phyloP scores from a whole-genome alignment of 768 basidiomycete genomes.

The Neoboletus brunneissimus region DNA sequence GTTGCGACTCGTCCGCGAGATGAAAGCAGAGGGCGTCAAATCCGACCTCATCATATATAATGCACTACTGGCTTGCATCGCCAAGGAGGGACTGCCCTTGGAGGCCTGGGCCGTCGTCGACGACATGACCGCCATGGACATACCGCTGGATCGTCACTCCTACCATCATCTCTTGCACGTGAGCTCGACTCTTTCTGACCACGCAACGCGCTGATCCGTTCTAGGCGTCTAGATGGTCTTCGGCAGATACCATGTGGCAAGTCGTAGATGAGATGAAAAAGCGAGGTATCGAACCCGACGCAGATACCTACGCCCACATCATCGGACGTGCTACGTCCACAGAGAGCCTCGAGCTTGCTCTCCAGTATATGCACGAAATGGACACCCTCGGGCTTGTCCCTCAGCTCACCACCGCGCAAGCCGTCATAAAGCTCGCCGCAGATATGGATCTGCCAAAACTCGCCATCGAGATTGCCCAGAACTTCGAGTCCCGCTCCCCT shows the following conservation, averaged over 20 bases:
- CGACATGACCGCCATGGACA: constrained; percentile 56
- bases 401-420: constrained; percentile 46
- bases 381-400: constrained; percentile 48
- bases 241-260: constrained; percentile 41
- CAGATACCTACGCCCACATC: constrained; percentile 51
- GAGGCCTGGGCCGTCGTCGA: constrained; percentile 67
- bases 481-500: constrained; percentile 55
- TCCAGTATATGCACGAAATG: constrained; percentile 64
- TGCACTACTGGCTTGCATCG: constrained; percentile 49
- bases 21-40: constrained; percentile 54
- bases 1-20: constrained; percentile 46
- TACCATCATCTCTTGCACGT: constrained; percentile 65
- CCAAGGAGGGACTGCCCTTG: constrained; percentile 39
- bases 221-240: constrained; percentile 46
- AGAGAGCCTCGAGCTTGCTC: constrained; percentile 61
- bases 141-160: constrained; percentile 48
- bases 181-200: constrained; percentile 15
- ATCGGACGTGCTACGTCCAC: constrained; percentile 45
- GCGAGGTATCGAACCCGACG: constrained; percentile 47
- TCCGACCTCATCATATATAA: constrained; percentile 61
- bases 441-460: constrained; percentile 55
- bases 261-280: constrained; percentile 57
- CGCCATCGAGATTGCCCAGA: constrained; percentile 65
- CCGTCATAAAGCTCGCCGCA: constrained; percentile 54
- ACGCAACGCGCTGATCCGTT: constrained; percentile 9